These are phyloP conservation scores for Penicillium brevicompactum DNA, from an alignment of 2,329 filamentous ascomycete genomes.

Conservation along the genomic window DNA sequence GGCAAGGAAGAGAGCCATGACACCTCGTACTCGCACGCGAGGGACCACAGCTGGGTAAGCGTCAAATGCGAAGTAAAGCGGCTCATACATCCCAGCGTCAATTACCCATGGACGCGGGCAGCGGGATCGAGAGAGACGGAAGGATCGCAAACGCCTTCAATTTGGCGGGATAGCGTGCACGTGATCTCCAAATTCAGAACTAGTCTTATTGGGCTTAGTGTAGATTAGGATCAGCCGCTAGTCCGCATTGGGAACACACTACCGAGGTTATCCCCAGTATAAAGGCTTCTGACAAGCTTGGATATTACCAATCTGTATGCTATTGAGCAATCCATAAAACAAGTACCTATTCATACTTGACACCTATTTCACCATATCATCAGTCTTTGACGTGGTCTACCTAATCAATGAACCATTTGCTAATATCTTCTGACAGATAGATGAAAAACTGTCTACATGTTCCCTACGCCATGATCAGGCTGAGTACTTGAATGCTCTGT, in stretches of 20 bases:
- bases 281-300: too few species aligned
- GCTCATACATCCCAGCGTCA: constrained; percentile 50
- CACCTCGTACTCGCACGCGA: constrained; percentile 50
- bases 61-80: constrained; percentile 48
- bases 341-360: too few species aligned
- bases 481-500: too few species aligned
- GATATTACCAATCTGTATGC: too few species aligned
- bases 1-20: constrained; percentile 52
- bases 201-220: constrained; percentile 11
- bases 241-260: neutral
- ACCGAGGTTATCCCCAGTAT: neutral
- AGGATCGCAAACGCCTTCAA: constrained; percentile 7
- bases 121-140: constrained; percentile 10
- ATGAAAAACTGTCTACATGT: too few species aligned
- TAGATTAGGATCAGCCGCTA: constrained; percentile 23
- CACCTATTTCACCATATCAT: too few species aligned
- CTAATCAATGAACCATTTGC: too few species aligned
- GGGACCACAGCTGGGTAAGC: constrained; percentile 50
- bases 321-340: too few species aligned
- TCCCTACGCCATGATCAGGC: too few species aligned
- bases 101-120: constrained; percentile 35
- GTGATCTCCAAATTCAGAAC: neutral
- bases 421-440: too few species aligned
- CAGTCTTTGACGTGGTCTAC: too few species aligned
- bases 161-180: constrained; percentile 1